Percentiles rank a stretch among this genome's conserved stretches.
Evolutionary conservation across 192 early-diverging fungal genomes (phyloP).

Genomic region (Backusella morwellensis): DNA sequence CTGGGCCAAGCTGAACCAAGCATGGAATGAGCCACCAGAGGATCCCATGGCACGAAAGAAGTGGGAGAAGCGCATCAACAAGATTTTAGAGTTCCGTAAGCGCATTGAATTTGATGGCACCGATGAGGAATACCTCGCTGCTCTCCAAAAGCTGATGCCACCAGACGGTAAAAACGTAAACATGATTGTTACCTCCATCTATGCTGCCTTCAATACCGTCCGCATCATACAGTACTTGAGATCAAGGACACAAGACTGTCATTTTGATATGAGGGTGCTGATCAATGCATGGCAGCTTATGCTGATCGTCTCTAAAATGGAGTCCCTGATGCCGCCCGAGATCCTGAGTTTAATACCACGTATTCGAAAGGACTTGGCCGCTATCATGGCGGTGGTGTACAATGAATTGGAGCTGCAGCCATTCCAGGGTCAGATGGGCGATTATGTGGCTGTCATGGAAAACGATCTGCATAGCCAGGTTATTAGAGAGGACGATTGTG

Average conservation of each 20-base stretch:
- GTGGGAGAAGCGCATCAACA: not conserved
- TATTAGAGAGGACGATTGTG: slow-evolving; percentile 2
- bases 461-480: slow-evolving; percentile 6
- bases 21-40: not conserved
- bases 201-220: slow-evolving; percentile 7
- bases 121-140: not conserved
- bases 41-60: not conserved
- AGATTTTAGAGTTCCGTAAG: not conserved
- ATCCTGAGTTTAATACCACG: not conserved
- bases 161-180: not conserved
- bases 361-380: not conserved
- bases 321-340: not conserved
- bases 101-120: slow-evolving; percentile 9
- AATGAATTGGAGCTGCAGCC: slow-evolving; percentile 3
- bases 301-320: not conserved
- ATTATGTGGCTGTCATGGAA: slow-evolving; percentile 5
- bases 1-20: not conserved
- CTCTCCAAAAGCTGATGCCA: not conserved
- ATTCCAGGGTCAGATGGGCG: not conserved
- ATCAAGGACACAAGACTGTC: not conserved
- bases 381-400: not conserved
- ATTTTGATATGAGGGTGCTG: slow-evolving; percentile 5
- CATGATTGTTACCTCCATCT: not conserved
- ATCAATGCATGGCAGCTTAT: slow-evolving; percentile 5
- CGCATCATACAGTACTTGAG: slow-evolving; percentile 9